These are phyloP conservation scores for Oryza australiensis DNA, from an alignment of 176 grass and related monocot species.

Conservation along the genomic window DNA sequence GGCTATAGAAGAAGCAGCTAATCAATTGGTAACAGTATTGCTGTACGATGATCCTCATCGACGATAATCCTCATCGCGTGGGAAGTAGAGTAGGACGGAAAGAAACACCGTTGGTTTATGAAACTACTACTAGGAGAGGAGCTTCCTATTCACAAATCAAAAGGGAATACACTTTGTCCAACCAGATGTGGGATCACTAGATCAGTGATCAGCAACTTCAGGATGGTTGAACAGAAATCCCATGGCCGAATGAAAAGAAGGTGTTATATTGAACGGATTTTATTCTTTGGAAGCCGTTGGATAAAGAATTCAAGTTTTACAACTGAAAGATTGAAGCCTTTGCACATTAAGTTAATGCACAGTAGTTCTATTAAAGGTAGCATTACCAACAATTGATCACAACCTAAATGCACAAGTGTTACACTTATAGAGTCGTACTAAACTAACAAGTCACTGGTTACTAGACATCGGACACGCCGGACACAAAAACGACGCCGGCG, in stretches of 20 bases:
- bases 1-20: no score
- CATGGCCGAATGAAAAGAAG: not conserved
- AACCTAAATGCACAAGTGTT: not conserved
- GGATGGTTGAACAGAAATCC: not conserved
- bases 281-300: not conserved
- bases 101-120: no score
- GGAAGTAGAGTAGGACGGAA: no score
- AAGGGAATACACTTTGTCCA: no score
- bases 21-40: no score
- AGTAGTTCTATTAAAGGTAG: not conserved
- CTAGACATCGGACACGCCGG: not conserved
- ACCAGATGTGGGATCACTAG: no score
- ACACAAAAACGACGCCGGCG: slow-evolving; percentile 20
- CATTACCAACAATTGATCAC: not conserved
- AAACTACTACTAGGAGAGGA: no score
- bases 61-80: no score
- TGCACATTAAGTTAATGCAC: not conserved
- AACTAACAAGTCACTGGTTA: not conserved
- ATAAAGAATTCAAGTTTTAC: not conserved
- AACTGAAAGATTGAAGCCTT: not conserved
- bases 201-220: no score
- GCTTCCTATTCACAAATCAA: no score
- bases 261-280: not conserved
- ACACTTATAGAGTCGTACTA: not conserved
- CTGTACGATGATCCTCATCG: no score